Base-by-base conservation (phyloP, 2,329 filamentous ascomycete species). In the Colletotrichum sp. region DNA sequence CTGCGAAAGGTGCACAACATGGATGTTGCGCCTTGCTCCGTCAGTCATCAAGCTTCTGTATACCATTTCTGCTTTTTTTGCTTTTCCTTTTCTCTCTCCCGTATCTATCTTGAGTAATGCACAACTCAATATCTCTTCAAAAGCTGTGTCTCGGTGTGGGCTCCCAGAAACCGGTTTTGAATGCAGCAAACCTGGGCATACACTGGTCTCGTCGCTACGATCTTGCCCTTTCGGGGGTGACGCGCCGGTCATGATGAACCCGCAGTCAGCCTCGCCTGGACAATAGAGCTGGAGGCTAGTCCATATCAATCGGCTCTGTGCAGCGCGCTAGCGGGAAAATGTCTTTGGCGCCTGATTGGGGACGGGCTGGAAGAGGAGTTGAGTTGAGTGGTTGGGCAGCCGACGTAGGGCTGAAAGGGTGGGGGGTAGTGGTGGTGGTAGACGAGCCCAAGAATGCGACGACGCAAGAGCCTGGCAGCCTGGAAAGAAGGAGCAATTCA, bases 211-310 rank as follows among this genome's bases (percentile, higher is more conserved):
- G 34, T 26, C n/a, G 62, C 34, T 52, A 67, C 32, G 55, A 59
- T 44, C n/a, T 65, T 65, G 72, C 48, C 57, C 22, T 65, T n/a
- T 63, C 44, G 22, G 44, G 34, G 34, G 7, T 34, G 67, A 71
- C 68, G 26, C 60, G 68, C 65, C 26, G 48, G 34, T 34, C 62
- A 30, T 68, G 48, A 36, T 59, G 10, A 34, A 73, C 28, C 52
- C 73, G 36, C 18, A 70, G 57, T 75, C 71, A 74, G 74, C 74
- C 74, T 75, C 52, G 74, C 71, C 74, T 75, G 71, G 74, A 52
- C 74, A 75, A 75, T 71, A 75, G 24, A 70, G n/a, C 48, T 48
- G 57, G 44, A 32, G 24, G 32, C 73, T 76, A 76, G 55, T 68
- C 73, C 73, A 24, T 64, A 76, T 74, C 57, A 28, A 65, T 63